These are phyloP conservation scores for Friedmanniomyces simplex DNA, from an alignment of 495 filamentous ascomycete genomes.

Conservation along the genomic window DNA sequence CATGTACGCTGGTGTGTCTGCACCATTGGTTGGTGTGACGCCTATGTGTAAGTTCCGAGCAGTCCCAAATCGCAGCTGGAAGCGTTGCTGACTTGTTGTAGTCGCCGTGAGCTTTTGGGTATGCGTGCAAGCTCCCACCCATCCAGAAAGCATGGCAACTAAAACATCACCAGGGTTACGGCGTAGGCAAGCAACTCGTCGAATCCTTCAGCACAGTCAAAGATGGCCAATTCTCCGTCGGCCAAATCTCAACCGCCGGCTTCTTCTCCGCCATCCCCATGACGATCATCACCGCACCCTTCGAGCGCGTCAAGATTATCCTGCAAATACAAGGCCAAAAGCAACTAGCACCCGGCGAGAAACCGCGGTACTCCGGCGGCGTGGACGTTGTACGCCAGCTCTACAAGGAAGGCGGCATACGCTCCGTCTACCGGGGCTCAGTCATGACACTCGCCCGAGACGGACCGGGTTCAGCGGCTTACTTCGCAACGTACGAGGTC, in stretches of 20 bases:
- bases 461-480: constrained; percentile 83
- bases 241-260: constrained; percentile 80
- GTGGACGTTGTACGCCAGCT: constrained; percentile 91
- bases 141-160: constrained; percentile 4
- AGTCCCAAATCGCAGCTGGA: neutral
- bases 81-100: constrained; percentile 29
- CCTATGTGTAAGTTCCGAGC: constrained; percentile 80
- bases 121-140: neutral
- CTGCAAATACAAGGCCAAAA: constrained; percentile 96
- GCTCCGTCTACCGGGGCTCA: constrained; percentile 82
- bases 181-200: constrained; percentile 83
- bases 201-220: constrained; percentile 53
- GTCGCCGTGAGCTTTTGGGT: constrained; percentile 95
- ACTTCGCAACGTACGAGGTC: constrained; percentile 95
- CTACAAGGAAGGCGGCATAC: constrained; percentile 81
- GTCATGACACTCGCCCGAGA: constrained; percentile 88
- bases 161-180: constrained; percentile 55
- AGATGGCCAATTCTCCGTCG: constrained; percentile 62
- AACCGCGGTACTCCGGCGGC: constrained; percentile 83
- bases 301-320: constrained; percentile 97
- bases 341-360: constrained; percentile 70
- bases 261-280: constrained; percentile 98
- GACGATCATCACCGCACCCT: constrained; percentile 94
- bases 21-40: constrained; percentile 88
- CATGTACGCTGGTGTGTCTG: constrained; percentile 92